Percentiles rank a stretch among this genome's conserved stretches.
These are phyloP conservation scores for Pisolithus sp. DNA, from an alignment of 768 basidiomycete genomes.

Conservation along the genomic window DNA sequence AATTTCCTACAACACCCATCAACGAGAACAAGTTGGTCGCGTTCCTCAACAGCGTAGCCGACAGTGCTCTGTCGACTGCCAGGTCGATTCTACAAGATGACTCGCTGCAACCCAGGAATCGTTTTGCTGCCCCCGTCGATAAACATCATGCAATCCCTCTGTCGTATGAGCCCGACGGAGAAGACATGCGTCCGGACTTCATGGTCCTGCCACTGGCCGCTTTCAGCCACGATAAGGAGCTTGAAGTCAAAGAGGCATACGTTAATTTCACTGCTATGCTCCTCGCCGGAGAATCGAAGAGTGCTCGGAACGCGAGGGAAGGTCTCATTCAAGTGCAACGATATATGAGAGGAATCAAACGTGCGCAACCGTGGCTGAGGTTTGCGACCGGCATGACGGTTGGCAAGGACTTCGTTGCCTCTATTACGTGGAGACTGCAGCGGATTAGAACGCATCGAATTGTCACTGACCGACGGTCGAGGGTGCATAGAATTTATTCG, in stretches of 20 bases:
- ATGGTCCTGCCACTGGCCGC: background rate
- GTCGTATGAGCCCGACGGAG: slow-evolving; percentile 1
- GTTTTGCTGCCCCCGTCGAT: slow-evolving; percentile 2
- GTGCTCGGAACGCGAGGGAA: background rate
- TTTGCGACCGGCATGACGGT: background rate
- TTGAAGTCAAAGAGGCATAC: background rate
- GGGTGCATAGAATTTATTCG: slow-evolving; percentile 1
- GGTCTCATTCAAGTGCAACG: background rate
- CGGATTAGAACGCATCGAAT: background rate
- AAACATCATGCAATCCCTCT: background rate
- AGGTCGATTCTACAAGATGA: background rate
- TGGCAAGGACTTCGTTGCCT: background rate
- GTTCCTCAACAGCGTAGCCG: slow-evolving; percentile 3
- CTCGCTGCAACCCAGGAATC: background rate
- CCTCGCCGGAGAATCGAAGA: background rate
- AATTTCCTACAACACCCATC: background rate
- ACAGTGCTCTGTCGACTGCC: background rate
- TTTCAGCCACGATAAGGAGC: background rate
- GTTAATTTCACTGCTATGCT: slow-evolving; percentile 3
- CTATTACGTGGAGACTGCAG: slow-evolving; percentile 1
- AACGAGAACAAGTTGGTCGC: slow-evolving; percentile 1
- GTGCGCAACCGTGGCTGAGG: slow-evolving; percentile 1
- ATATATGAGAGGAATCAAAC: slow-evolving; percentile 3
- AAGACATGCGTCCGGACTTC: slow-evolving; percentile 5
- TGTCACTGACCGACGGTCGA: background rate